Conservation (phyloP, 345 rosid species). For the Rhodamnia argentea region DNA sequence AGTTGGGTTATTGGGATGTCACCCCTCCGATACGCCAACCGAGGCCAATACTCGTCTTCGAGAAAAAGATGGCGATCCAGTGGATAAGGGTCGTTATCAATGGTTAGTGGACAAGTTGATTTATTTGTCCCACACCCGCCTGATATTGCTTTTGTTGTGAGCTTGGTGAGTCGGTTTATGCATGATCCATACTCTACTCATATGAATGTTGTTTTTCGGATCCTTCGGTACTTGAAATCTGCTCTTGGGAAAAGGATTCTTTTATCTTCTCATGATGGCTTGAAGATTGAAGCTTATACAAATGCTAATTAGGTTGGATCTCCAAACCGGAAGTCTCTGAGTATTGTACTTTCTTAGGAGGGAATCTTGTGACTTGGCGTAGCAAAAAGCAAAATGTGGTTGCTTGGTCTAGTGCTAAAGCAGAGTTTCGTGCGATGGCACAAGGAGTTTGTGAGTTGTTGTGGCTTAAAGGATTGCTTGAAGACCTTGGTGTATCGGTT, state of each 20-base stretch:
- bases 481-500: background rate
- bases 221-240: background rate
- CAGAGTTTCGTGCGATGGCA: background rate
- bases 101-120: background rate
- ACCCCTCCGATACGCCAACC: background rate
- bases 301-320: background rate
- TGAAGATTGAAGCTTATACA: background rate
- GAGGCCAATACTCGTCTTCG: background rate
- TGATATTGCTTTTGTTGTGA: background rate
- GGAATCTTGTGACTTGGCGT: background rate
- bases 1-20: background rate
- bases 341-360: background rate
- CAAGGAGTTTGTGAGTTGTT: background rate
- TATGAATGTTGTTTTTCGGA: background rate
- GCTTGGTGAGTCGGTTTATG: background rate
- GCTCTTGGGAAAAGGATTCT: background rate
- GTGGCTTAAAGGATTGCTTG: background rate
- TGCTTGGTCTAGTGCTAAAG: background rate
- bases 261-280: background rate
- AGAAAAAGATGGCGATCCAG: background rate
- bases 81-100: background rate
- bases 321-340: background rate
- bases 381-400: background rate
- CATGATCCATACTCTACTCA: background rate
- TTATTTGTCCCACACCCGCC: background rate